These are phyloP conservation scores for Acanthamoeba royreba DNA, from an alignment of 208 protist species.

Conservation along the genomic window DNA sequence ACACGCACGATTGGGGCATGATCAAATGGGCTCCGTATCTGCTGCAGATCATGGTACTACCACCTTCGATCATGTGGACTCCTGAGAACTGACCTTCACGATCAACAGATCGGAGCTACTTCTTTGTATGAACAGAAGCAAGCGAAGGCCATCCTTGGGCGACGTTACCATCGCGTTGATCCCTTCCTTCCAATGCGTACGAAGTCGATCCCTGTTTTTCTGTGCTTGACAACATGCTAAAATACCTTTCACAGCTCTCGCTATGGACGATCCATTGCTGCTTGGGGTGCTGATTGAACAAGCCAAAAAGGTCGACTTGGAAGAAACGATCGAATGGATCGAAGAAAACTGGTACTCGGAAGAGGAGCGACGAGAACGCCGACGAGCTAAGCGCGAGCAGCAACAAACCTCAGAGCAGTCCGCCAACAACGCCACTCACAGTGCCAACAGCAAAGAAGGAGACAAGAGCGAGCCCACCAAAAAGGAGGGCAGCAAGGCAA, in stretches of 20 bases:
- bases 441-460: background rate
- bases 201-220: background rate
- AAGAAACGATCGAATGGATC: conserved; percentile 2
- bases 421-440: background rate
- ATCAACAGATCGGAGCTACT: background rate
- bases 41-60: background rate
- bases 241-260: background rate
- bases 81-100: background rate
- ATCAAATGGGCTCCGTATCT: conserved; percentile 35
- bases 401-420: background rate
- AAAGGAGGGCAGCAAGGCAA: background rate
- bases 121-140: conserved; percentile 18
- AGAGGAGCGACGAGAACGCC: background rate
- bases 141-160: background rate
- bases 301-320: background rate
- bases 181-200: background rate
- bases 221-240: background rate
- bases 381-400: background rate
- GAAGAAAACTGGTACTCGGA: conserved; percentile 34
- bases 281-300: background rate
- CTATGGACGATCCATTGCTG: conserved; percentile 1
- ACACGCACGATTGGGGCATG: conserved; percentile 30
- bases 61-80: background rate
- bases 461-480: background rate
- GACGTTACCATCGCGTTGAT: background rate